A percentile compares a stretch with the other conserved stretches of the same genome.
Conservation (phyloP, 1,139 yeast genomes). For the Saccharomyces hybrid region DNA sequence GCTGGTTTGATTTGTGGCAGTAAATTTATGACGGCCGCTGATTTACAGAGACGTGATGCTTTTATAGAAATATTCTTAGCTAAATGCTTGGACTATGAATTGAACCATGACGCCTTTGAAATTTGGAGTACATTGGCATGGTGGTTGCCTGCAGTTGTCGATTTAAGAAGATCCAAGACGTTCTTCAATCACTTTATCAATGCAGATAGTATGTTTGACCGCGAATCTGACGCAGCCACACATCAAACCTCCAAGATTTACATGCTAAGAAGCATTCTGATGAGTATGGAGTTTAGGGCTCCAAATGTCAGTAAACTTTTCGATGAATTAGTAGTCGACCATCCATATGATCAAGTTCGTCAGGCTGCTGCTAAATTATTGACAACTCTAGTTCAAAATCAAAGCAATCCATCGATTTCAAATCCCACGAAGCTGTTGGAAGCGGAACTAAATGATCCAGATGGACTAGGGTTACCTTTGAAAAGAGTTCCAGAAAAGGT, state of each 20-base stretch:
- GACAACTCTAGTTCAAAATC: constrained; percentile 47
- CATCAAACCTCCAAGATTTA: constrained; percentile 54
- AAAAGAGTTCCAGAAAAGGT: constrained; percentile 27
- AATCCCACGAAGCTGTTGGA: constrained; percentile 40
- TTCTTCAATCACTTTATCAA: constrained; percentile 40
- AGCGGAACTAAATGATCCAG: constrained; percentile 30
- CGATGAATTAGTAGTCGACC: constrained; percentile 42
- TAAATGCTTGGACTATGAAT: constrained; percentile 46
- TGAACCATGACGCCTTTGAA: constrained; percentile 68
- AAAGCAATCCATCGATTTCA: constrained; percentile 44
- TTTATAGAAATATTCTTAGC: constrained; percentile 41
- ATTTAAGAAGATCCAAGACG: constrained; percentile 57
- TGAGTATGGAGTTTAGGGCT: constrained; percentile 52
- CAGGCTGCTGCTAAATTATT: constrained; percentile 62
- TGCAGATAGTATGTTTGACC: constrained; percentile 42
- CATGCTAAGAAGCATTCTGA: constrained; percentile 48
- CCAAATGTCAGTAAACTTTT: constrained; percentile 45
- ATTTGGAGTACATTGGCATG: constrained; percentile 76
- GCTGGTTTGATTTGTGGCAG: constrained; percentile 53
- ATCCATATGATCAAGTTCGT: constrained; percentile 70
- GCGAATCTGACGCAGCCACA: constrained; percentile 55
- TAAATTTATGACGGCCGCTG: constrained; percentile 33
- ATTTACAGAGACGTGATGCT: constrained; percentile 38
- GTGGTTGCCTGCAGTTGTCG: constrained; percentile 64
- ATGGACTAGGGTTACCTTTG: constrained; percentile 34